Base-by-base conservation (phyloP, 441 rosid genomes). In the Mallotus repandus region DNA sequence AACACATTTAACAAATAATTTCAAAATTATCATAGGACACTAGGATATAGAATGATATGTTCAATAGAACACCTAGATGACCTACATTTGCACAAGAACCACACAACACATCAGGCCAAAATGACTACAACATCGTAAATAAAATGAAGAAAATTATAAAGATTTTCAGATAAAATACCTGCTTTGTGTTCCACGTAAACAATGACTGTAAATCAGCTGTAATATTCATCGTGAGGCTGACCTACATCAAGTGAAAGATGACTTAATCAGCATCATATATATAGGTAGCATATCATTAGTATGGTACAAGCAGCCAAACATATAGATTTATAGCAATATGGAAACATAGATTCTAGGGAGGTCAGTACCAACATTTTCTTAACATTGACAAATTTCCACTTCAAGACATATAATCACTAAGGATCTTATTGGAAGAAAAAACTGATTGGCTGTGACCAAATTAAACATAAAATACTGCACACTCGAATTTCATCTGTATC, bases 121-220 rank as follows among this genome's bases (percentile, higher is more conserved):
- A 62, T 22, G 38, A 62, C 38, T n/a, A 38, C 18, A 49, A 53
- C 64, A 69, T 50, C 61, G 14, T 4, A 11, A 54, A 21, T 19
- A 66, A 43, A 13, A 3, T 29, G 32, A 22, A 7, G 5, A 56
- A 41, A 53, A 45, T 14, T 35, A 38, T 49, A 71, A 69, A 74
- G 32, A 29, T 29, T 29, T 29, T 29, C 32, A 29, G 32, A 29
- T 10, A 69, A 52, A 53, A 49, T 71, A 96, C 99, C 97, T 93
- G 98, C 77, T 96, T 93, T 7, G 99, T 96, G 85, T 96, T 96
- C 99, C 99, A 93, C 5, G 97, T 91, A 78, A 93, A 96, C 35
- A 91, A 66, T 12, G 99, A 89, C 76, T 86, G 94, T 69, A 96
- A 81, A 70, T 96, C 97, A 4, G 97, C 98, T 21, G 91, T 65